Base-by-base conservation (phyloP, 306 rosid genomes). In the Dryas drummondii region DNA sequence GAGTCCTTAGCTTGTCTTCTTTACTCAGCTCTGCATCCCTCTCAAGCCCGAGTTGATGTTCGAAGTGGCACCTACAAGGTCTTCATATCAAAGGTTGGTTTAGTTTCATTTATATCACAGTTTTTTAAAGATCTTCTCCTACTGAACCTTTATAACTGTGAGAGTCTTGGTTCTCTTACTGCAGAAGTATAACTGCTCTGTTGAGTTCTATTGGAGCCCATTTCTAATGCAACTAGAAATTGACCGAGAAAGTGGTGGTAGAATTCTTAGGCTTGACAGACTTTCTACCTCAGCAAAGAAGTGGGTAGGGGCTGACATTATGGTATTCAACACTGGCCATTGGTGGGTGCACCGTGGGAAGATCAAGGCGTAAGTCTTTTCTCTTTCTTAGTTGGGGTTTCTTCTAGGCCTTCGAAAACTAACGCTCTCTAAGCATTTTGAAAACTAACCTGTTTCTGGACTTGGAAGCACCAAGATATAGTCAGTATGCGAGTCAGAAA, bases 1-100 rank as follows among this genome's bases (percentile, higher is more conserved):
- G 89, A 86, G 62, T 86, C 89, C 3, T 69, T 86, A 64, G 87
- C 78, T 68, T 86, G 89, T 60, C 86, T 86, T 71, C 89, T 86
- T 37, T 80, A 86, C 77, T 68, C 83, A 7, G 15, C 76, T 71
- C 40, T 74, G 16, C 71, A 73, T n/a, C 76, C 85, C 58, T 77
- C 85, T 41, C 79, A 45, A 57, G 57, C 80, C 63, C 51, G 74
- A 42, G 76, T 74, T 40, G 48, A 74, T 1, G 70, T 53, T 9
- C 9, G 55, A 22, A 77, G 78, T 16, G 81, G 87, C 49, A 12
- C 48, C 51, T 85, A 80, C 72, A 80, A 80, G 76, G 68, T 77
- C 59, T 77, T 86, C 66, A 58, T 17, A 70, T 74, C 87, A 19
- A 77, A 80, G 85, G 89, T 64, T 6, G 22, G 67, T 62, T 27